phyloP scores from a whole-genome alignment of 177 flowering plant species.

The Tripterygium wilfordii region DNA sequence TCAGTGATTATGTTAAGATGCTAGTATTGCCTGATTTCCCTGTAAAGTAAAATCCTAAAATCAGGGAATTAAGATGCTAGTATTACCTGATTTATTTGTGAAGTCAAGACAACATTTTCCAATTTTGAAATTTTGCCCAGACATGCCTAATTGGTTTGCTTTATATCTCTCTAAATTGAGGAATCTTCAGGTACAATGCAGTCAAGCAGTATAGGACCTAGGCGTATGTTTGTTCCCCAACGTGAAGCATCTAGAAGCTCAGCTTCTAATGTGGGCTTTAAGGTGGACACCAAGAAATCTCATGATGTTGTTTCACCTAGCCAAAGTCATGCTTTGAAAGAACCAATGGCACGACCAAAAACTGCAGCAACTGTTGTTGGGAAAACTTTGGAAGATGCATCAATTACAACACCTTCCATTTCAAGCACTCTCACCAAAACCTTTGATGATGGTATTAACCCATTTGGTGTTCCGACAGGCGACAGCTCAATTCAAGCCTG shows the following conservation, averaged over 20 bases:
- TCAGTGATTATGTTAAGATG: too few relatives aligned
- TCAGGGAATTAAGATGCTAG: too few relatives aligned
- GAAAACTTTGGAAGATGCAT: constrained; percentile 48
- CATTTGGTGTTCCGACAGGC: constrained; percentile 16
- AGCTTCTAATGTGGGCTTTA: constrained; percentile 12
- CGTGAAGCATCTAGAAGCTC: constrained; percentile 27
- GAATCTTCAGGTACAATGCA: constrained; percentile 52
- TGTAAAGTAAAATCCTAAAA: too few relatives aligned
- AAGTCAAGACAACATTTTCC: neutral
- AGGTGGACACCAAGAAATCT: constrained; percentile 17
- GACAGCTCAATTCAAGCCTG: constrained; percentile 20
- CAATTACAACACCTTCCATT: constrained; percentile 43
- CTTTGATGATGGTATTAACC: constrained; percentile 21
- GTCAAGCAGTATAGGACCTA: constrained; percentile 45
- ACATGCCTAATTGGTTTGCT: too few relatives aligned
- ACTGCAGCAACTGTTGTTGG: constrained; percentile 16
- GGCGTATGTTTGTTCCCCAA: constrained; percentile 47
- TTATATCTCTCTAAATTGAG: too few relatives aligned
- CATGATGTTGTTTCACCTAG: constrained; percentile 16
- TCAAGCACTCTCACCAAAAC: constrained; percentile 31
- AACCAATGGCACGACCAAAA: constrained; percentile 19
- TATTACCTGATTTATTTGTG: too few relatives aligned
- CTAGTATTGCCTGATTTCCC: too few relatives aligned
- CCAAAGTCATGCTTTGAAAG: constrained; percentile 11
- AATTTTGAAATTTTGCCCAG: too few relatives aligned